Conservation (phyloP, 306 rosid species). For the Lotus japonicus region DNA sequence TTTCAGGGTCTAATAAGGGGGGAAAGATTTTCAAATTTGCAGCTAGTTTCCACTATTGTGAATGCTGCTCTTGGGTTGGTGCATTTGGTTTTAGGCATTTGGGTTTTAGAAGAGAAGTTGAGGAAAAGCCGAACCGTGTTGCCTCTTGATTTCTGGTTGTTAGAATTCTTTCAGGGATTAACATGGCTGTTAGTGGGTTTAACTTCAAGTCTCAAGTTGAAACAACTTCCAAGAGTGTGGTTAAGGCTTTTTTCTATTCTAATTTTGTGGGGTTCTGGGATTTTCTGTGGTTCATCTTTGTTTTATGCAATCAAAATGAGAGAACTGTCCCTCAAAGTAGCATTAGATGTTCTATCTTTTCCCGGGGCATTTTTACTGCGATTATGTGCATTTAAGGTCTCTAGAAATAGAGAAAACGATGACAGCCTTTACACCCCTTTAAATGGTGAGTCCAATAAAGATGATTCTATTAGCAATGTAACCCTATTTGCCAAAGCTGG, state of each 20-base stretch:
- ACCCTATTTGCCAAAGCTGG: conserved; percentile 67
- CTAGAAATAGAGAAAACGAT: conserved; percentile 5
- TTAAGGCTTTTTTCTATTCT: conserved; percentile 37
- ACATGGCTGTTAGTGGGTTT: conserved; percentile 64
- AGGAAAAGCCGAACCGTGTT: conserved; percentile 40
- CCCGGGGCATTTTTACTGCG: conserved; percentile 57
- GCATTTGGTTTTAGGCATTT: conserved; percentile 52
- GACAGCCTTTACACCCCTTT: conserved; percentile 65
- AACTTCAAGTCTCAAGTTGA: conserved; percentile 34
- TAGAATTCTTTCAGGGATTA: conserved; percentile 51
- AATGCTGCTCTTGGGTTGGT: conserved; percentile 56
- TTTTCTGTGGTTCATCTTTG: conserved; percentile 39
- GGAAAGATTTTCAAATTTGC: conserved; percentile 38
- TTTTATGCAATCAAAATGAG: conserved; percentile 27
- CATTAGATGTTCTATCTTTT: conserved; percentile 51
- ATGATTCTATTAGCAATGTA: conserved; percentile 17
- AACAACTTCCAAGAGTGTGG: conserved; percentile 38
- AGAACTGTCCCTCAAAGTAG: conserved; percentile 36
- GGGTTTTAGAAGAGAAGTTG: conserved; percentile 59
- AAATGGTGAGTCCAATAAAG: conserved; percentile 36
- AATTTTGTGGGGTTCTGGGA: conserved; percentile 37
- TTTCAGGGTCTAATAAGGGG: conserved; percentile 14
- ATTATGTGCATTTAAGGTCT: conserved; percentile 38
- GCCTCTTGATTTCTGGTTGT: conserved; percentile 59
- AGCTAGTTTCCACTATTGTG: conserved; percentile 37